Evolutionary conservation across 768 basidiomycete species (phyloP).

Genomic region (Mycena venus): DNA sequence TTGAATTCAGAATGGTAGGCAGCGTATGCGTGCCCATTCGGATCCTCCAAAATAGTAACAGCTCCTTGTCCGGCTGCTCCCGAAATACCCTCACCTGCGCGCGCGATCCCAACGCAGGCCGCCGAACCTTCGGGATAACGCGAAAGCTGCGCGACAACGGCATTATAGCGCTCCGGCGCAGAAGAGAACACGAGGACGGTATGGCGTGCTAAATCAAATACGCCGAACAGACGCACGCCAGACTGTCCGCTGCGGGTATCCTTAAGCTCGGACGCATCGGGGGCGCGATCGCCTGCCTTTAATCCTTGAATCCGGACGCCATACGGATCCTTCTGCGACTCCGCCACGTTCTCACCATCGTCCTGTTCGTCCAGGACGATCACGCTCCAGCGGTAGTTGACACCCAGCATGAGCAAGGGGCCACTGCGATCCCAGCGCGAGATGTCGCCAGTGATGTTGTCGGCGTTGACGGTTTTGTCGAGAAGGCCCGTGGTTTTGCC

Average conservation of each 20-base stretch:
- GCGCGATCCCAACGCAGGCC: too few relatives aligned
- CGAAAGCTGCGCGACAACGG: background rate
- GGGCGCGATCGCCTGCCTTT: conserved; percentile 31
- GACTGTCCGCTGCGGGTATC: conserved; percentile 7
- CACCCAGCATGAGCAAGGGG: conserved; percentile 58
- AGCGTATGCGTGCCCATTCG: background rate
- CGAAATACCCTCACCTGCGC: too few relatives aligned
- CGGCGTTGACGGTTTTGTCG: conserved; percentile 14
- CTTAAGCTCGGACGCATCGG: conserved; percentile 53
- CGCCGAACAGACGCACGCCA: conserved; percentile 36
- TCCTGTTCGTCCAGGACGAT: conserved; percentile 59
- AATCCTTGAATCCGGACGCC: conserved; percentile 20
- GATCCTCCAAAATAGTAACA: background rate
- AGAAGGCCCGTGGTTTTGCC: conserved; percentile 34
- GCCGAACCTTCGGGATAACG: conserved; percentile 56
- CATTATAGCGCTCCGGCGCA: background rate
- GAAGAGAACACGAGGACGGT: conserved; percentile 51
- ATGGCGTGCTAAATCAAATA: conserved; percentile 47
- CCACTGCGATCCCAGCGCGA: conserved; percentile 36
- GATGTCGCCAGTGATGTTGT: too few relatives aligned
- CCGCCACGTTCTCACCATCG: conserved; percentile 33
- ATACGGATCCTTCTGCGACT: conserved; percentile 38
- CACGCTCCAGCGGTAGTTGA: conserved; percentile 67
- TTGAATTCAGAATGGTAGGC: background rate
- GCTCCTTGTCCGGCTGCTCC: background rate